Evolutionary conservation across 352 stramenopile genomes (phyloP).

Genomic region (Salisapilia sapeloensis): DNA sequence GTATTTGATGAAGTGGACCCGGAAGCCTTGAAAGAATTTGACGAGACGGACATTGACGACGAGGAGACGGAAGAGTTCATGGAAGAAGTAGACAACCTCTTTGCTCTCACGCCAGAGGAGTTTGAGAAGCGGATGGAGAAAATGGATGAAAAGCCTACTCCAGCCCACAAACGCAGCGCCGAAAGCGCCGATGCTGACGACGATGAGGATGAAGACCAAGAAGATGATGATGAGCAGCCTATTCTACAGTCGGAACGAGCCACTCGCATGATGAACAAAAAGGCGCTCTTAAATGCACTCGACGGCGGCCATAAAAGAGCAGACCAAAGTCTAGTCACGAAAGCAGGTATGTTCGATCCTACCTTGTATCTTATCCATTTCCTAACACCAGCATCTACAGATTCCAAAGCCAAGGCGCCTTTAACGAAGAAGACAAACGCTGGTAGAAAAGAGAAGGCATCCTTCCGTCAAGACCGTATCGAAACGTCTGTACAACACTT

Average conservation of each 20-base stretch:
- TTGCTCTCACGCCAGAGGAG: conserved; percentile 27
- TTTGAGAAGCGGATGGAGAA: conserved; percentile 17
- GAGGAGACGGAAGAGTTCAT: conserved; percentile 49
- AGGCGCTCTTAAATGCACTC: conserved; percentile 50
- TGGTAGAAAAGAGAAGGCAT: conserved; percentile 35
- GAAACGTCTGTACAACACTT: conserved; percentile 45
- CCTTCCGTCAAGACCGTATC: conserved; percentile 55
- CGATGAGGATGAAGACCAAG: conserved; percentile 6
- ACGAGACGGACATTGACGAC: conserved; percentile 16
- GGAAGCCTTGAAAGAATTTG: not conserved
- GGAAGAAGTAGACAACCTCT: conserved; percentile 52
- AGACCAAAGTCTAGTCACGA: too few relatives aligned
- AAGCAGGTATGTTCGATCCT: too few relatives aligned
- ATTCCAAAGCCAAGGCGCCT: conserved; percentile 45
- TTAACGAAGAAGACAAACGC: conserved; percentile 59
- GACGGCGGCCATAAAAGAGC: too few relatives aligned
- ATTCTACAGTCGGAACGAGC: conserved; percentile 58
- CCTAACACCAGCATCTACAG: too few relatives aligned
- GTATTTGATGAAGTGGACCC: not conserved
- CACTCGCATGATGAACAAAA: conserved; percentile 49
- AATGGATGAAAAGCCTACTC: conserved; percentile 1
- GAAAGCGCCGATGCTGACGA: conserved; percentile 21
- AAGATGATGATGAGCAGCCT: conserved; percentile 11
- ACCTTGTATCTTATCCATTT: too few relatives aligned
- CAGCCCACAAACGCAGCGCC: conserved; percentile 19